Evolutionary conservation across 202 grass and related monocot genomes (phyloP).

Genomic region (Hordeum pubiflorum): DNA sequence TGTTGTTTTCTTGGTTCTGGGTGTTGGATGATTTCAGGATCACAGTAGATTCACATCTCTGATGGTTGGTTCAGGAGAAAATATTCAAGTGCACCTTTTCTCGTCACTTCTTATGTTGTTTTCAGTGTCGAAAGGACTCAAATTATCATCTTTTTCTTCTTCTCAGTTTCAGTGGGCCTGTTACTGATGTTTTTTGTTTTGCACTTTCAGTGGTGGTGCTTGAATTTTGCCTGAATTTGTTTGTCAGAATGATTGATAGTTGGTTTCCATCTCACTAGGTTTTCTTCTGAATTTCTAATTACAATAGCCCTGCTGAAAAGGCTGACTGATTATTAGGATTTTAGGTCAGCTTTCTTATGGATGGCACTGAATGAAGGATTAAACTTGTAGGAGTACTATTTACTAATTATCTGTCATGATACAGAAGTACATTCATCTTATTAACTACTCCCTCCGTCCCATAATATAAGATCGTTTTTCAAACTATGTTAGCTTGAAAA

Average conservation of each 20-base stretch:
- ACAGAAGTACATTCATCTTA: neutral
- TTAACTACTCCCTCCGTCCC: neutral
- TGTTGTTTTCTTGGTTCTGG: neutral
- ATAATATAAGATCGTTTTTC: too few relatives aligned
- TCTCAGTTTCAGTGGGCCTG: neutral
- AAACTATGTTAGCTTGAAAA: too few relatives aligned
- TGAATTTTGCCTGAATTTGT: neutral
- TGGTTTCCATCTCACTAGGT: neutral
- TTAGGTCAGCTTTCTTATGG: conserved; percentile 5
- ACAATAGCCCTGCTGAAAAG: neutral
- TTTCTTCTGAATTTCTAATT: conserved; percentile 10
- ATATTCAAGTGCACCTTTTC: neutral
- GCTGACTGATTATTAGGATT: neutral
- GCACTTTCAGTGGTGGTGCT: neutral
- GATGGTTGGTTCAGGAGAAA: conserved; percentile 2
- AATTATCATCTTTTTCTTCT: neutral
- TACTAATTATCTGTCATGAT: neutral
- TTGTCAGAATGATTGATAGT: neutral
- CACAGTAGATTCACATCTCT: neutral
- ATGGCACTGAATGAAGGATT: neutral
- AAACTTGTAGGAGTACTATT: neutral
- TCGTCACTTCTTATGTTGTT: neutral
- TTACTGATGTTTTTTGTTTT: neutral
- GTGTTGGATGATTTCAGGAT: neutral
- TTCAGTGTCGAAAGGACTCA: neutral